Evolutionary conservation across 169 alveolate genomes (phyloP).

Genomic region (Cardiosporidium cionae): DNA sequence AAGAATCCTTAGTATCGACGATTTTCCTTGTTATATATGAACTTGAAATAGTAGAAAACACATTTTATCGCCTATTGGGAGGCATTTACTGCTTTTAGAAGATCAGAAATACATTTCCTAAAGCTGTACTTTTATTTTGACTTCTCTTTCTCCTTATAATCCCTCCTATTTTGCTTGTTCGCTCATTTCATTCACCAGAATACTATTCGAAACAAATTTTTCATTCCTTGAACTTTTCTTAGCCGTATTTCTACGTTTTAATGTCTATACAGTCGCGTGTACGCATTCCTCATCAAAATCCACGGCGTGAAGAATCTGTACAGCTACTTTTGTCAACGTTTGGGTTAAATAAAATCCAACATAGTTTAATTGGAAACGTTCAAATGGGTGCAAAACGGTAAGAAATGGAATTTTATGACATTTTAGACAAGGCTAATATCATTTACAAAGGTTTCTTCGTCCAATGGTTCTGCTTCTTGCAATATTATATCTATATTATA

Average conservation of each 20-base stretch:
- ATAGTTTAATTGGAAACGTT: conserved; percentile 57
- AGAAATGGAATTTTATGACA: background rate
- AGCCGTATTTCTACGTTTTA: background rate
- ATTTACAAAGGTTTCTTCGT: no score
- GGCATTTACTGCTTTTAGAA: no score
- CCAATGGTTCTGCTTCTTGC: no score
- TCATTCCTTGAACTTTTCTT: background rate
- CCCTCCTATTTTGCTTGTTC: background rate
- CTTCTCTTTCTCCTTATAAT: background rate
- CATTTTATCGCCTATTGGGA: background rate
- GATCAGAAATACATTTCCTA: no score
- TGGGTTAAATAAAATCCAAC: conserved; percentile 44
- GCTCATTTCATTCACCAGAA: background rate
- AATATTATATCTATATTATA: no score
- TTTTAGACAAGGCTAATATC: no score
- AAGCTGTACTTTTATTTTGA: no score
- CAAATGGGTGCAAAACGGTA: conserved; percentile 39
- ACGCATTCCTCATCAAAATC: conserved; percentile 25
- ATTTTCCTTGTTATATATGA: background rate
- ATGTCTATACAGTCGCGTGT: conserved; percentile 44
- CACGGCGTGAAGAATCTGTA: conserved; percentile 39
- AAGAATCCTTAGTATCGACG: background rate
- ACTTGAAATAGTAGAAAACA: background rate
- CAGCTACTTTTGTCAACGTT: conserved; percentile 39
- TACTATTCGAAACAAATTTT: background rate